These are phyloP conservation scores for Penicillium sp. DNA, from an alignment of 2,329 filamentous ascomycete genomes.

Conservation along the genomic window DNA sequence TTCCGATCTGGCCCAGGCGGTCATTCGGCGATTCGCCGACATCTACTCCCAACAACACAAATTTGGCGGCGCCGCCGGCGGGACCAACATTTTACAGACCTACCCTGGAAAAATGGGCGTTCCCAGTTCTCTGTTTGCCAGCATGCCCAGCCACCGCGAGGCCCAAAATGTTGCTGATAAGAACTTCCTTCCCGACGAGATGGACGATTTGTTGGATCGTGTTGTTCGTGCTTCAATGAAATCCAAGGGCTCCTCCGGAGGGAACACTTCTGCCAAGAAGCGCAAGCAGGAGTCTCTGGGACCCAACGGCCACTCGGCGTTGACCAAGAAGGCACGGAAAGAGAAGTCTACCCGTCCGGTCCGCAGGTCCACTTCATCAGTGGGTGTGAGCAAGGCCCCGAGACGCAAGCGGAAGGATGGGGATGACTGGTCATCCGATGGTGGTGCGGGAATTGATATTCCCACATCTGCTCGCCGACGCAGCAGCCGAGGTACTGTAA, in stretches of 20 bases:
- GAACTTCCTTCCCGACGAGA: conserved; percentile 74
- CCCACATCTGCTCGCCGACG: conserved; percentile 36
- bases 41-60: conserved; percentile 68
- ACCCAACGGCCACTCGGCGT: conserved; percentile 22
- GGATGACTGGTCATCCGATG: conserved; percentile 43
- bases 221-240: conserved; percentile 69
- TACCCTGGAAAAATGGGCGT: conserved; percentile 78
- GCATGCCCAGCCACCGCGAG: conserved; percentile 70
- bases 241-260: conserved; percentile 46
- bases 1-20: conserved; percentile 78
- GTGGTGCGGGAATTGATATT: conserved; percentile 38
- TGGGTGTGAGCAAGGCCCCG: conserved; percentile 28
- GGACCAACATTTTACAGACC: conserved; percentile 65
- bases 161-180: conserved; percentile 85
- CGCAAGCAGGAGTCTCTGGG: conserved; percentile 40
- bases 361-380: conserved; percentile 35
- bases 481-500: conserved; percentile 38
- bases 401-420: conserved; percentile 41
- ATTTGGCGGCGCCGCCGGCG: conserved; percentile 39
- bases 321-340: conserved; percentile 33
- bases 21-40: conserved; percentile 83
- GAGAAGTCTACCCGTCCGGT: conserved; percentile 25
- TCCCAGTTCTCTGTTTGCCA: conserved; percentile 73
- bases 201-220: conserved; percentile 74
- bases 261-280: conserved; percentile 34